phyloP scores from a whole-genome alignment of 2,329 filamentous ascomycete genomes.

The Fusarium succisae region DNA sequence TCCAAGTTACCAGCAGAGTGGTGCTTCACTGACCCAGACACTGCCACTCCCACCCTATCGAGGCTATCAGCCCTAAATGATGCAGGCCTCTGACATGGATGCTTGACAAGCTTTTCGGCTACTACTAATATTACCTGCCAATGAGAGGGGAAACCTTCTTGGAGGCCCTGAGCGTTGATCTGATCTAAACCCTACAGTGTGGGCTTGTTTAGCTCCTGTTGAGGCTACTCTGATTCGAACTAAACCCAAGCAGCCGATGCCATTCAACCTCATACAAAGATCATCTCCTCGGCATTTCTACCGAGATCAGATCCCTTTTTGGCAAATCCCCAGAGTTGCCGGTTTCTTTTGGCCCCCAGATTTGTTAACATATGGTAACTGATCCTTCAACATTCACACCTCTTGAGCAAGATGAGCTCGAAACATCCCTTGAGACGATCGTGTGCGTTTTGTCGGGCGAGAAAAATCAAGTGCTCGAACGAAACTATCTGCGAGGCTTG shows the following conservation, averaged over 20 bases:
- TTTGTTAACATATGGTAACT: slow-evolving; percentile 10
- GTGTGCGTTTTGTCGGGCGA: slow-evolving; percentile 50
- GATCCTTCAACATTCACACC: neutral
- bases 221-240: slow-evolving; percentile 28
- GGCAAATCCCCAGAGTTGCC: neutral
- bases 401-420: slow-evolving; percentile 39
- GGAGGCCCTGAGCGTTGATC: slow-evolving; percentile 5
- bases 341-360: neutral
- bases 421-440: slow-evolving; percentile 49
- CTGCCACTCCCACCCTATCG: slow-evolving; percentile 27
- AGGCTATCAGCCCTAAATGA: slow-evolving; percentile 38
- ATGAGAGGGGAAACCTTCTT: slow-evolving; percentile 1
- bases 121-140: slow-evolving; percentile 37
- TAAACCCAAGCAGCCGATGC: slow-evolving; percentile 25
- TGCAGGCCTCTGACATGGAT: slow-evolving; percentile 20
- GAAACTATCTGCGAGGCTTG: slow-evolving; percentile 51
- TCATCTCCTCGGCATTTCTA: slow-evolving; percentile 1
- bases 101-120: slow-evolving; percentile 22
- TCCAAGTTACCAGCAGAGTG: slow-evolving; percentile 30
- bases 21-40: slow-evolving; percentile 20
- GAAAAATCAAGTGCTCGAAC: slow-evolving; percentile 52
- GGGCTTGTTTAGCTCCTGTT: slow-evolving; percentile 9
- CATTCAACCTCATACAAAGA: slow-evolving; percentile 28
- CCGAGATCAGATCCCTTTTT: neutral
- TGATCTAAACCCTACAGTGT: slow-evolving; percentile 37